Conservation (phyloP, 371 early-diverging fungal species). For the Syncephalastrum contaminatum region DNA sequence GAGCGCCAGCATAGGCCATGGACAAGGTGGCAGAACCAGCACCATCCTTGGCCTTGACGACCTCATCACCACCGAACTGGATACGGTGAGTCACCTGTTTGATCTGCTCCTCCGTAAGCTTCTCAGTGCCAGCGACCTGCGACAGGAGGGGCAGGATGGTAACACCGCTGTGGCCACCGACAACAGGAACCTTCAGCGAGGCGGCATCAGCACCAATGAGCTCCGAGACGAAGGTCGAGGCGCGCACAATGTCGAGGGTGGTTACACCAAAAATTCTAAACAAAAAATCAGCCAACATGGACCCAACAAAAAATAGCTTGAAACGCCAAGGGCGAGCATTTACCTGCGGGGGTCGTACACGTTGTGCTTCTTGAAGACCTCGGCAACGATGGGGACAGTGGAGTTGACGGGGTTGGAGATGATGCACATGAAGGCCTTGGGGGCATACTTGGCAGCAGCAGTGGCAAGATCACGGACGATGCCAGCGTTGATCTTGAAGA, state of each 20-base stretch:
- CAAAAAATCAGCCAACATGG: background rate
- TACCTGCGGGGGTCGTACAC: conserved; percentile 89
- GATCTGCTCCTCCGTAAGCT: conserved; percentile 68
- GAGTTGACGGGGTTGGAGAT: conserved; percentile 95
- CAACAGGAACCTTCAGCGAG: conserved; percentile 70
- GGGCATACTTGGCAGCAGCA: conserved; percentile 74
- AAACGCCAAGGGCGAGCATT: conserved; percentile 10
- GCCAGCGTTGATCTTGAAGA: conserved; percentile 89
- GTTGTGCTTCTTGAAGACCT: conserved; percentile 69
- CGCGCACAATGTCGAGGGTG: conserved; percentile 87
- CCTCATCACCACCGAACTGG: conserved; percentile 95
- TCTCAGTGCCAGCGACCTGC: conserved; percentile 52
- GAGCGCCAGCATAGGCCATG: conserved; percentile 93
- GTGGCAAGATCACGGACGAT: conserved; percentile 80
- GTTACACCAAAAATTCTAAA: conserved; percentile 87
- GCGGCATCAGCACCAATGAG: conserved; percentile 52
- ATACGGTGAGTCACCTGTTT: conserved; percentile 81
- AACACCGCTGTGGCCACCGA: conserved; percentile 92
- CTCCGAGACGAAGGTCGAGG: conserved; percentile 78
- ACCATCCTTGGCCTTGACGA: conserved; percentile 91
- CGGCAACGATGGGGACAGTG: conserved; percentile 85
- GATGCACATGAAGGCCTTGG: conserved; percentile 79
- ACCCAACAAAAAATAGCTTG: too few relatives aligned
- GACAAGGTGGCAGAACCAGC: conserved; percentile 84
- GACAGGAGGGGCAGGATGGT: conserved; percentile 89